phyloP scores from a whole-genome alignment of 805 yeast species.

The Spathaspora gorwiae region DNA sequence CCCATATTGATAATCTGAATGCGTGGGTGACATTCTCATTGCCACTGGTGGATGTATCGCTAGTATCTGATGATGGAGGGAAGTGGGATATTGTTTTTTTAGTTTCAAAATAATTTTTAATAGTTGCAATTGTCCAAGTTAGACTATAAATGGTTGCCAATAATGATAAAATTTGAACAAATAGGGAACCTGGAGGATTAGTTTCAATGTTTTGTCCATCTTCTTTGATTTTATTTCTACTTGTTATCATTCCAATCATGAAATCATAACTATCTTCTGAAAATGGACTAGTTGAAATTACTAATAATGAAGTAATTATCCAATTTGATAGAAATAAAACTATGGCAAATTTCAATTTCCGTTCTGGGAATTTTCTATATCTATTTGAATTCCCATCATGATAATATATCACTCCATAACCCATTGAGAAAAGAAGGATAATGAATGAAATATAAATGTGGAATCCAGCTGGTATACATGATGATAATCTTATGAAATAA shows the following conservation, averaged over 20 bases:
- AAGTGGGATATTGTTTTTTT: constrained; percentile 20
- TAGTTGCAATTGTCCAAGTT: constrained; percentile 12
- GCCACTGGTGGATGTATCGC: constrained; percentile 9
- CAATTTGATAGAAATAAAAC: constrained; percentile 2
- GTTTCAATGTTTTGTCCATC: no score
- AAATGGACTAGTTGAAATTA: background rate
- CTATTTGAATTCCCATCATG: constrained; percentile 17
- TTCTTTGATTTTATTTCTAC: background rate
- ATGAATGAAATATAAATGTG: constrained; percentile 8
- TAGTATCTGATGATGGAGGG: constrained; percentile 20
- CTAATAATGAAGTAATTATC: no score
- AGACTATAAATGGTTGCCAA: constrained; percentile 3
- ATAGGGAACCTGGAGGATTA: background rate
- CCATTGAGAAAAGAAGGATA: constrained; percentile 27
- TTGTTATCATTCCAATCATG: background rate
- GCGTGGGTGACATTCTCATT: constrained; percentile 16
- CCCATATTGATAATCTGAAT: constrained; percentile 21
- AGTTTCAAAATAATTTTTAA: constrained; percentile 23
- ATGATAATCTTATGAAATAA: background rate
- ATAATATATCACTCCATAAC: constrained; percentile 30
- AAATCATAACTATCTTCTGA: background rate
- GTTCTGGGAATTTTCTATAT: constrained; percentile 19
- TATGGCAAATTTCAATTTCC: background rate
- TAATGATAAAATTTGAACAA: background rate
- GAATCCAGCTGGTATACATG: constrained; percentile 2